Evolutionary conservation across 2,329 filamentous ascomycete genomes (phyloP).

Genomic region (Colletotrichum eleusines): DNA sequence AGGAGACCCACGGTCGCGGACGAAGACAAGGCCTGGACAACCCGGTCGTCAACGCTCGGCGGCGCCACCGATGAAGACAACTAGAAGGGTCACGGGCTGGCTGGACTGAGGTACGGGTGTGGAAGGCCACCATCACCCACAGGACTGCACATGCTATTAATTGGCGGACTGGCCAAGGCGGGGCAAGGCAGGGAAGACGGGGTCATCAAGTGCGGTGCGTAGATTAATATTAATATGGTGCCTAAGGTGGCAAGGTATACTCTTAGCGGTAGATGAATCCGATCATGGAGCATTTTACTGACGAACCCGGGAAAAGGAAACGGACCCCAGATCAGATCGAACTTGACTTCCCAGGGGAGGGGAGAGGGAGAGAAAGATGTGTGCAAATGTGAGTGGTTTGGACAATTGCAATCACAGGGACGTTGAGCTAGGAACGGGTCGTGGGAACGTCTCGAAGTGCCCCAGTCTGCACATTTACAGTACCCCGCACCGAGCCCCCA

Average conservation of each 20-base stretch:
- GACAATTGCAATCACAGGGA: neutral
- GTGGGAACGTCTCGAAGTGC: neutral
- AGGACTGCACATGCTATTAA: neutral
- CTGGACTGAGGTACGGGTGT: conserved; percentile 3
- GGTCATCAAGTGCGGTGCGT: neutral
- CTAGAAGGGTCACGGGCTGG: conserved; percentile 16
- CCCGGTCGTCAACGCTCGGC: conserved; percentile 3
- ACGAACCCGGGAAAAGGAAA: conserved; percentile 4
- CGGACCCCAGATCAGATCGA: neutral
- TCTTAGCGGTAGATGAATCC: conserved; percentile 5
- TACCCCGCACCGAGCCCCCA: neutral
- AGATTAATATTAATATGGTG: neutral
- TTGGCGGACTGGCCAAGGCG: neutral
- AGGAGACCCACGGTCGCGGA: conserved; percentile 4
- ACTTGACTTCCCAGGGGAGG: neutral
- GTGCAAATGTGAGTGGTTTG: neutral
- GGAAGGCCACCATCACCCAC: neutral
- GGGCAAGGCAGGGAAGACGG: neutral
- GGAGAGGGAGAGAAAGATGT: neutral
- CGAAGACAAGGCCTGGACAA: conserved; percentile 10
- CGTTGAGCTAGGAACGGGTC: neutral
- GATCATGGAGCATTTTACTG: neutral
- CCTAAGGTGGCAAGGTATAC: neutral
- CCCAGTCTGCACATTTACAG: conserved; percentile 12
- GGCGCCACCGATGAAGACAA: conserved; percentile 13